Evolutionary conservation across 108 stramenopile species (phyloP), one percentile per base, ranked within the genome.

Genomic region (Fistulifera solaris): DNA sequence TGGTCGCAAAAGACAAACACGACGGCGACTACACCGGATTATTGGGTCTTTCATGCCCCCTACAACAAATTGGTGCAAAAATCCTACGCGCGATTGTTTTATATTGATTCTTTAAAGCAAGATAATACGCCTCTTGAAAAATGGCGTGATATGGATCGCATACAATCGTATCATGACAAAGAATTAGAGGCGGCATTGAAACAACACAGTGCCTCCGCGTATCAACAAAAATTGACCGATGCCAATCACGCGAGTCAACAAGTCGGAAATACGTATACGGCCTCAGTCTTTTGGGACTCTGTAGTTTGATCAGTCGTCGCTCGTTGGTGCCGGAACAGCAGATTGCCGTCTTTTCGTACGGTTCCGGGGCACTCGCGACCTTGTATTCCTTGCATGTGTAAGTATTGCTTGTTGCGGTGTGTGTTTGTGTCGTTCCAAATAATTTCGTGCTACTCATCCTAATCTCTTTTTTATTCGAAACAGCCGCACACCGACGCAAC

Each of bases 31-130:
- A 68, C 75, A 16, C 76, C 87, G 6, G 93, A 96, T 61, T 94
- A 90, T 75, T 85, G 85, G 59, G 81, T 93, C 41, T 97, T 97
- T 63, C 98, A 99, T 77, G 85, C 94, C 1, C 98, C 98, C 8
- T 99, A 99, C 89, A 97, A 96, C 69, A 99, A 99, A 69, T 71
- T 99, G 53, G 98, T 99, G 40, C 90, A 95, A 67, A 97, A 99
- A 76, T 77, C 79, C 28, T 94, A 76, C 64, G 93, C 71, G 13
- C 87, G 98, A 24, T 68, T 99, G 61, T 71, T 85, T 44, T 78
- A 89, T 43, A 40, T 87, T 41, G 98, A 99, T 74, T 87, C 93
- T 26, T 58, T 82, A 18, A 72, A 80, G 17, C 48, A 59, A 18
- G 58, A 47, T 49, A 59, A 40, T 12, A 42, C 12, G 40, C 12